Conservation (phyloP, 129 eudicot species). For the Ambrosia artemisiifolia region DNA sequence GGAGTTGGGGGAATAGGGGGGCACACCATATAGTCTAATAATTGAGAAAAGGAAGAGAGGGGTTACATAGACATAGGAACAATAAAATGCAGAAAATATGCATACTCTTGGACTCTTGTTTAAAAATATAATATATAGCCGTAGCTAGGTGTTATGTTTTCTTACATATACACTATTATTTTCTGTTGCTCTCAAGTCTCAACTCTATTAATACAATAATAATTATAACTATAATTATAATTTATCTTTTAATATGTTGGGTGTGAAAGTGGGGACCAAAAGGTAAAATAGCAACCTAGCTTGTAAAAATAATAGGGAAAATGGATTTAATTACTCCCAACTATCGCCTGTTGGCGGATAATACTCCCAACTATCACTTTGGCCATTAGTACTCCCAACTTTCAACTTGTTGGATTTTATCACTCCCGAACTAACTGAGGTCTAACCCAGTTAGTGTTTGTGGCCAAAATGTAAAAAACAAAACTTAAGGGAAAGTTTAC, state of each 20-base stretch:
- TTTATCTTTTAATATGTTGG: slow-evolving; percentile 10
- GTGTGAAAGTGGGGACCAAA: slow-evolving; percentile 29
- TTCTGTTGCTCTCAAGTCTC: neutral
- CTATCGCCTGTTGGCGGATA: too few relatives aligned
- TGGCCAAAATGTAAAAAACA: too few relatives aligned
- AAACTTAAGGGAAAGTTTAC: too few relatives aligned
- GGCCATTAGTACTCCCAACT: too few relatives aligned
- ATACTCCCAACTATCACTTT: too few relatives aligned
- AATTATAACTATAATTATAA: neutral
- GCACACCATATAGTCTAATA: slow-evolving; percentile 9
- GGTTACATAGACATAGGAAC: slow-evolving; percentile 16
- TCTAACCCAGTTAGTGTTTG: too few relatives aligned
- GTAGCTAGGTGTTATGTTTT: slow-evolving; percentile 31
- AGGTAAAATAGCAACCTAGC: slow-evolving; percentile 6
- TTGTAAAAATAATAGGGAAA: slow-evolving; percentile 6
- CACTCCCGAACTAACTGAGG: too few relatives aligned
- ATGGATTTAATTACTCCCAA: too few relatives aligned
- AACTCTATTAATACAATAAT: neutral
- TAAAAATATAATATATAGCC: neutral
- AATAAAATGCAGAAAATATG: slow-evolving; percentile 30
- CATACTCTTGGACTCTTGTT: slow-evolving; percentile 25
- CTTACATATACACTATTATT: slow-evolving; percentile 20
- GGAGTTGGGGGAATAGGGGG: too few relatives aligned
- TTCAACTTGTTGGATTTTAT: too few relatives aligned
- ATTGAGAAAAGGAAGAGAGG: neutral